Base-by-base conservation (phyloP, 306 rosid genomes). In the Begonia peltatifolia region DNA sequence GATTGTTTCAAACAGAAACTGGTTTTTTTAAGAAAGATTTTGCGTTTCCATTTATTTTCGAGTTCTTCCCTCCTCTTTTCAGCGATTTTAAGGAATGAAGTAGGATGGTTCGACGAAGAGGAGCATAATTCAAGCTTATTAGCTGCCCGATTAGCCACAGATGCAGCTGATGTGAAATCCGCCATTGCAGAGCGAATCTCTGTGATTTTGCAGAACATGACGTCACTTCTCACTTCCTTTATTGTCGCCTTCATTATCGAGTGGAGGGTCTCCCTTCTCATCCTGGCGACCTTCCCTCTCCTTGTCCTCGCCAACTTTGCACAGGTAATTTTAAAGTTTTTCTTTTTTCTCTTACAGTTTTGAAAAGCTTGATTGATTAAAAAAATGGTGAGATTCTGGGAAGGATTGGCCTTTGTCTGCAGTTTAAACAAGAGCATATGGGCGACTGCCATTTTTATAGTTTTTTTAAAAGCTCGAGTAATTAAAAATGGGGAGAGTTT, bases 71-170 rank as follows among this genome's bases (percentile, higher is more conserved):
- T 18, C 38, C 54, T 68, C 54, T 23, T 12, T 52, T 16, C 54
- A 86, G 99, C 95, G 14, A 86, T 86, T 12, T 64, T 90, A 62
- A 90, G 92, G 74, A 86, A 90, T 66, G 99, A 90, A 81, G 99
- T 90, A 22, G 99, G 99, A 63, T 90, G 99, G 99, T 90, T 68
- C 68, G 99, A 90, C 54, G 95, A 90, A 74, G 99, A 86, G 62
- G 99, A 90, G 72, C 87, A 90, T 78, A 90, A 90, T 74, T 90
- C 99, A 9, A 86, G 95, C 72, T 78, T 90, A 9, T 73, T 90
- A 49, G 86, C 99, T 25, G 90, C 99, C 20, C 69, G 77, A 10
- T 74, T 90, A 17, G 94, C 99, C 2, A 86, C 95, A 0, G 99
- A 90, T 68, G 99, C 99, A 17, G 83, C 99, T 30, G 99, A 86